These are phyloP conservation scores for Mortierella sp. DNA, from an alignment of 371 early-diverging fungal species.

Conservation along the genomic window DNA sequence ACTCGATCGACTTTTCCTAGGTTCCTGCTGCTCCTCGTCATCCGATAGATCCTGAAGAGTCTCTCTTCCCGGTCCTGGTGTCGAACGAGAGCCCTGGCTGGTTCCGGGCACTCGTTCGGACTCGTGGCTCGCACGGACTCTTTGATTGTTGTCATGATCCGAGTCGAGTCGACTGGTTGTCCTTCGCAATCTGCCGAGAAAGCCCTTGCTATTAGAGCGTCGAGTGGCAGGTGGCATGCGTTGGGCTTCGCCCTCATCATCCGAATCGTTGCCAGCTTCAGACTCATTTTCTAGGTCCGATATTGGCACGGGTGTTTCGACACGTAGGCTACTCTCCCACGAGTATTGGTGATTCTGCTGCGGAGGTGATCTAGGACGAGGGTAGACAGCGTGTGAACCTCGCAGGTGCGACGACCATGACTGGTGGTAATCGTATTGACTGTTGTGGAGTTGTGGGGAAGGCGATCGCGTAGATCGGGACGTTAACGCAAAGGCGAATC, in stretches of 20 bases:
- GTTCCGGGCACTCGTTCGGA: constrained; percentile 12
- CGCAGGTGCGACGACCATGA: constrained; percentile 28
- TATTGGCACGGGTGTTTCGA: constrained; percentile 19
- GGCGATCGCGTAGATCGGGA: constrained; percentile 40
- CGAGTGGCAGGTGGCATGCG: constrained; percentile 7
- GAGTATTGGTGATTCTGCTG: constrained; percentile 47
- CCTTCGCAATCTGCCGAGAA: constrained; percentile 28
- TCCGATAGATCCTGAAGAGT: constrained; percentile 34
- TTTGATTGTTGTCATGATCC: constrained; percentile 19
- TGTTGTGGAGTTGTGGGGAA: constrained; percentile 40
- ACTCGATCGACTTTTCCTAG: constrained; percentile 30
- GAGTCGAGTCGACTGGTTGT: constrained; percentile 32
- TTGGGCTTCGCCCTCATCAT: constrained; percentile 17
- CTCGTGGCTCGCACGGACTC: constrained; percentile 17
- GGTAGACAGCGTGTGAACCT: constrained; percentile 23
- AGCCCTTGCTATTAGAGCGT: constrained; percentile 23
- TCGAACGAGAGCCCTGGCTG: constrained; percentile 28
- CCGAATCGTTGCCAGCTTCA: constrained; percentile 25
- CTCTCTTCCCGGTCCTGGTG: constrained; percentile 20
- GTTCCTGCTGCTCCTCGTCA: constrained; percentile 30
- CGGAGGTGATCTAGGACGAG: constrained; percentile 43
- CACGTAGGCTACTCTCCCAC: constrained; percentile 25
- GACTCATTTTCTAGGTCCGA: constrained; percentile 20
- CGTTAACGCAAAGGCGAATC: constrained; percentile 40
- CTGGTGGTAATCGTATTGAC: constrained; percentile 21